Evolutionary conservation across 352 stramenopile species (phyloP), one percentile per base, ranked within the genome.

Genomic region (Phytophthora kernoviae): DNA sequence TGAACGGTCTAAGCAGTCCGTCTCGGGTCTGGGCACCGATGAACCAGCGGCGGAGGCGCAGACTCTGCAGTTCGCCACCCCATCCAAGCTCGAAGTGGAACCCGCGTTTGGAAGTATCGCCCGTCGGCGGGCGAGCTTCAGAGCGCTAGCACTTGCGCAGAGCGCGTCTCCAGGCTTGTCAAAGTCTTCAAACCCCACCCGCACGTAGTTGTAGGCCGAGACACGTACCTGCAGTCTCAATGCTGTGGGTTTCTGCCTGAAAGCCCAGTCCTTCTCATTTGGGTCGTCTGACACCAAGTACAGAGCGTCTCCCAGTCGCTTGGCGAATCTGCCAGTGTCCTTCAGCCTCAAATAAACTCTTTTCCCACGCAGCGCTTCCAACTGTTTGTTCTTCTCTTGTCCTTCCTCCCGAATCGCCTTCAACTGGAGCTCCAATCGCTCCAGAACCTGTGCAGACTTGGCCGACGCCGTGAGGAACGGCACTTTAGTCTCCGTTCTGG

Each of bases 11-110:
- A 20, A 92, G 45, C 34, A 89, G 54, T 7, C 82, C 82, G 54
- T 92, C 76, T 2, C 78, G 81, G 26, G 71, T 88, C 62, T 87
- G 80, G 4, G 75, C 78, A 37, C 82, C 82, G 22, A 92, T 58
- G 50, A 88, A 89, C 82, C 82, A 92, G 6, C 81, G 74, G 5
- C 80, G 76, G 37, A 88, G 68, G 12, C 82, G 74, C 0, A 83
- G 68, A 49, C 80, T 90, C 59, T 89, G 79, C n/a, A 91, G 61
- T 69, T 90, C 79, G 44, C 79, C 78, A 30, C 84, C 70, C 76
- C 77, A 90, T n/a, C 68, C 65, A 18, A 79, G 69, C 47, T 91
- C 79, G 39, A 91, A 91, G 42, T 80, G 72, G 55, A 91, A 91
- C 47, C 71, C 65, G 41, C 71, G 74, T 54, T 86, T 83, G 18